Conservation (phyloP, 768 basidiomycete species). For the Daedalea quercina region DNA sequence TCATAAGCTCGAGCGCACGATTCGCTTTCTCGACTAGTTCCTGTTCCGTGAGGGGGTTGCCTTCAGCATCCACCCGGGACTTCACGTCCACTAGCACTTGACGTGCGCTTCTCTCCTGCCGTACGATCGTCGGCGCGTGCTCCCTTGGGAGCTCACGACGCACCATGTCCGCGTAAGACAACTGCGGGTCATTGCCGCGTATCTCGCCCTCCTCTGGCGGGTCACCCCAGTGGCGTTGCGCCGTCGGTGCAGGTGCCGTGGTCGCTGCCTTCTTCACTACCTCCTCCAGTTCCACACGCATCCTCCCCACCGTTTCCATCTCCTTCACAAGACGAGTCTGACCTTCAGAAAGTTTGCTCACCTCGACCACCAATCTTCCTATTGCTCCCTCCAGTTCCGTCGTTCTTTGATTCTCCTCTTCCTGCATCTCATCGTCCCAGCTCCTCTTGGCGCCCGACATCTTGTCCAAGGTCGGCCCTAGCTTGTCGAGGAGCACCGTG, state of each 20-base stretch:
- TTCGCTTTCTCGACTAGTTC: constrained; percentile 13
- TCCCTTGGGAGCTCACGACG: not conserved
- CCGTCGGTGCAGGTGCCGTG: not conserved
- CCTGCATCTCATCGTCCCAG: not conserved
- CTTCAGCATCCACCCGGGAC: not conserved
- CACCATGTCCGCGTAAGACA: not conserved
- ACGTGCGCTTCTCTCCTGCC: not conserved
- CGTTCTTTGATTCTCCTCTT: not conserved
- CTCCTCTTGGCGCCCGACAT: not conserved
- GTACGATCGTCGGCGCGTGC: not conserved
- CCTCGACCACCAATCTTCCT: too few species aligned
- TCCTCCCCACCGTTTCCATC: not conserved
- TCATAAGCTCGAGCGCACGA: constrained; percentile 11
- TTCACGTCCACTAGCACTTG: not conserved
- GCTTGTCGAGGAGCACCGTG: too few species aligned
- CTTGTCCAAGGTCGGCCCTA: not conserved
- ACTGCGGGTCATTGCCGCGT: too few species aligned
- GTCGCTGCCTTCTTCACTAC: not conserved
- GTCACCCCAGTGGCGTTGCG: too few species aligned
- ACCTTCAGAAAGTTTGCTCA: not conserved
- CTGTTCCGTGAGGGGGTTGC: constrained; percentile 4
- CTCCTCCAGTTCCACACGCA: not conserved
- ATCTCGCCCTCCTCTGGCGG: too few species aligned
- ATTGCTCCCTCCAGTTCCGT: not conserved
- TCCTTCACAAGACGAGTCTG: not conserved